Evolutionary conservation across 1,284 basidiomycete genomes (phyloP).

Genomic region (Moesziomyces sp.): DNA sequence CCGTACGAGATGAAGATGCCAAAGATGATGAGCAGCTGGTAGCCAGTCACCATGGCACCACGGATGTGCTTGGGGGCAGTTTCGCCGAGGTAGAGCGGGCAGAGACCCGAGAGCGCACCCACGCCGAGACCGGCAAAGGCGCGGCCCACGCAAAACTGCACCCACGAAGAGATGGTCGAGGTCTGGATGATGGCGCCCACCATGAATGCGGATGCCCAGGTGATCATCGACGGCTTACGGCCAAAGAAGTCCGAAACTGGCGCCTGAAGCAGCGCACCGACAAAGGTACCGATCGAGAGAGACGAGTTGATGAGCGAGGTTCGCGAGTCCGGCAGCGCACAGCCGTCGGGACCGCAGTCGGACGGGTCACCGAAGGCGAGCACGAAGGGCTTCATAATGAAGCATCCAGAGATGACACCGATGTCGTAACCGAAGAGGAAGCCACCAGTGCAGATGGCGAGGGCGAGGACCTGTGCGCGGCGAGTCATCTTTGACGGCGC

Average conservation of each 20-base stretch:
- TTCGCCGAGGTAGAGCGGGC: conserved; percentile 86
- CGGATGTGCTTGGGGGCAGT: conserved; percentile 79
- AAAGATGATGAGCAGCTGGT: conserved; percentile 75
- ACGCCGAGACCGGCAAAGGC: conserved; percentile 59
- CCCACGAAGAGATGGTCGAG: conserved; percentile 38
- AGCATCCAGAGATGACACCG: conserved; percentile 49
- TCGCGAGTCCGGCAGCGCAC: conserved; percentile 63
- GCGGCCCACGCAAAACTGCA: conserved; percentile 55
- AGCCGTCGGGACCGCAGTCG: conserved; percentile 29
- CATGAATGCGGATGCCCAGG: conserved; percentile 70
- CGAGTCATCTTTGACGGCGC: conserved; percentile 48
- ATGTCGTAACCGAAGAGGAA: conserved; percentile 55
- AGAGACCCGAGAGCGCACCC: conserved; percentile 66
- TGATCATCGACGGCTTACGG: conserved; percentile 75
- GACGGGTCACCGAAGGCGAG: conserved; percentile 34
- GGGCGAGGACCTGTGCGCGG: conserved; percentile 34
- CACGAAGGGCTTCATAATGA: conserved; percentile 56
- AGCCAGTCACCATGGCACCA: conserved; percentile 83
- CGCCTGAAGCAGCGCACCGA: conserved; percentile 72
- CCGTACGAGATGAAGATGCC: conserved; percentile 71
- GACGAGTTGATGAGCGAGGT: conserved; percentile 78
- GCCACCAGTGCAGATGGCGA: conserved; percentile 50
- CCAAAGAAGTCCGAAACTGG: conserved; percentile 74
- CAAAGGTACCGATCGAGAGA: conserved; percentile 79
- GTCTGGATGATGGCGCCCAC: conserved; percentile 61